phyloP scores from a whole-genome alignment of 352 stramenopile species.

The Lagenidium sp. region DNA sequence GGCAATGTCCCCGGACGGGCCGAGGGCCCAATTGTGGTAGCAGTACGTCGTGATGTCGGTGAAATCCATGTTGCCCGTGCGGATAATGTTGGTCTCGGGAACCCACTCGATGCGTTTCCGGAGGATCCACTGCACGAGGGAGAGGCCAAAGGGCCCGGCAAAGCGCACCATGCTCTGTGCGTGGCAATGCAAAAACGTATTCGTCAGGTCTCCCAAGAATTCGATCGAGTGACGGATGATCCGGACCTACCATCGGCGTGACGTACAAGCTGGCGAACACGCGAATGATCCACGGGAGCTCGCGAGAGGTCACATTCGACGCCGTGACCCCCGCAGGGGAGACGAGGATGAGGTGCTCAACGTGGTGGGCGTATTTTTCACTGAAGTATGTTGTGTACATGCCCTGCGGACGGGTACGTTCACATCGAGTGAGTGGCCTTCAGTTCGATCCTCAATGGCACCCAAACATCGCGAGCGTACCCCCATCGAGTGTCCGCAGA shows the following conservation, averaged over 20 bases:
- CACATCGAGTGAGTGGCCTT: no score
- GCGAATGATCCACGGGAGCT: conserved; percentile 33
- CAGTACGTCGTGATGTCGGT: conserved; percentile 61
- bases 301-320: conserved; percentile 21
- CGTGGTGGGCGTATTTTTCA: conserved; percentile 52
- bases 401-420: no score
- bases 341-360: conserved; percentile 72
- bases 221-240: no score
- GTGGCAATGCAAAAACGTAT: not conserved
- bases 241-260: conserved; percentile 75
- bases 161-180: conserved; percentile 52
- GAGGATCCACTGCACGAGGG: conserved; percentile 50
- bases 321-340: conserved; percentile 57
- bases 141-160: conserved; percentile 41
- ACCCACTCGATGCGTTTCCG: conserved; percentile 47
- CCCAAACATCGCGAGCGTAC: conserved; percentile 20
- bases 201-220: no score
- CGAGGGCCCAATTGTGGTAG: conserved; percentile 78
- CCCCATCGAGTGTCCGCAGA: conserved; percentile 76
- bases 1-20: conserved; percentile 57
- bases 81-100: conserved; percentile 62
- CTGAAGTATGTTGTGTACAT: conserved; percentile 79
- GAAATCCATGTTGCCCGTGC: conserved; percentile 58
- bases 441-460: no score
- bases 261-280: conserved; percentile 31